phyloP scores from a whole-genome alignment of 2,329 filamentous ascomycete genomes.

The Alternaria arbusti region DNA sequence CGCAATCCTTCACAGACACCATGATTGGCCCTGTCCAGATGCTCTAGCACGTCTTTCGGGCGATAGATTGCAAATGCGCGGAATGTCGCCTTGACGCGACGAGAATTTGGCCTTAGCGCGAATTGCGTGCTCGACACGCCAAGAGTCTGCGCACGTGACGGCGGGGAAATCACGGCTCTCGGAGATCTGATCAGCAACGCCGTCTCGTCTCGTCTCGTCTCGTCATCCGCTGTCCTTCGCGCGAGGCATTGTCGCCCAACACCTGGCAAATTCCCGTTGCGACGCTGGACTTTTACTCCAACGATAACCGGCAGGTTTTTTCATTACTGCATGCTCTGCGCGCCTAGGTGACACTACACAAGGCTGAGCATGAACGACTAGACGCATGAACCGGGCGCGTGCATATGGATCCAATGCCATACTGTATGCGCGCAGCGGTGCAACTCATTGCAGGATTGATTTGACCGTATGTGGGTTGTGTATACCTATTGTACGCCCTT shows the following conservation, averaged over 20 bases:
- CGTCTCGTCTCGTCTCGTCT: background rate
- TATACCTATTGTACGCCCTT: background rate
- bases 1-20: slow-evolving; percentile 19
- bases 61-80: slow-evolving; percentile 34
- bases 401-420: background rate
- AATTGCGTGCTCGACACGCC: slow-evolving; percentile 31
- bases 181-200: slow-evolving; percentile 23
- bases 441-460: background rate
- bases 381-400: background rate
- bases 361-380: background rate
- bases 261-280: background rate
- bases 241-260: background rate
- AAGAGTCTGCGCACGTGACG: background rate
- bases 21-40: slow-evolving; percentile 39
- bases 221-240: background rate
- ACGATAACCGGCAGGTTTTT: too few species aligned
- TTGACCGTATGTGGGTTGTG: background rate
- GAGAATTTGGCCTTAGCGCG: slow-evolving; percentile 38
- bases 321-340: background rate
- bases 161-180: slow-evolving; percentile 27
- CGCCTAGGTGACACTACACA: background rate
- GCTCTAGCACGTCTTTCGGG: slow-evolving; percentile 24
- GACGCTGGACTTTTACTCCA: background rate
- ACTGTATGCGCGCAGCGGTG: background rate
- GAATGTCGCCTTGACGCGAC: slow-evolving; percentile 32